A percentile compares a stretch with the other conserved stretches of the same genome.
These are phyloP conservation scores for Neopestalotiopsis sp. DNA, from an alignment of 2,329 filamentous ascomycete species.

Conservation along the genomic window DNA sequence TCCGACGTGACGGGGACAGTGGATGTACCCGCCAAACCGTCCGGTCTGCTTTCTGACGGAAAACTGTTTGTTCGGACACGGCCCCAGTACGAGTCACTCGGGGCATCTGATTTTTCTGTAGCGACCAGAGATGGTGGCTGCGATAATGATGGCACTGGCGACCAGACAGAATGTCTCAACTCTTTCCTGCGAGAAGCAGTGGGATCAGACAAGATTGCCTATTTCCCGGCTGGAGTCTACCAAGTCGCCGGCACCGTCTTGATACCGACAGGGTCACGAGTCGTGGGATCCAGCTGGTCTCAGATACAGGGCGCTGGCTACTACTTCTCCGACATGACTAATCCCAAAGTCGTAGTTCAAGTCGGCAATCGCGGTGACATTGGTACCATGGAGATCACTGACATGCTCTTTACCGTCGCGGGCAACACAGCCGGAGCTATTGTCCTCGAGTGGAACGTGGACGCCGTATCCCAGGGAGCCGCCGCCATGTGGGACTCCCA, in stretches of 20 bases:
- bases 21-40: too few species aligned
- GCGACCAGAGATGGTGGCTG: slow-evolving; percentile 24
- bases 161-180: slow-evolving; percentile 33
- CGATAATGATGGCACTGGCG: slow-evolving; percentile 41
- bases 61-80: slow-evolving; percentile 29
- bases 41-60: slow-evolving; percentile 15
- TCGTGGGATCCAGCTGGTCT: slow-evolving; percentile 74
- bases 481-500: slow-evolving; percentile 72
- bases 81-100: slow-evolving; percentile 42
- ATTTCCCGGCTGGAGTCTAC: slow-evolving; percentile 36
- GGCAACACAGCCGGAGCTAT: slow-evolving; percentile 73
- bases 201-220: slow-evolving; percentile 19
- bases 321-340: slow-evolving; percentile 63
- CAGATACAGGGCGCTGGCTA: slow-evolving; percentile 65
- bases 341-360: slow-evolving; percentile 70
- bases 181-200: slow-evolving; percentile 22
- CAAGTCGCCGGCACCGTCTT: slow-evolving; percentile 37
- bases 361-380: slow-evolving; percentile 66
- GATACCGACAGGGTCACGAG: slow-evolving; percentile 41
- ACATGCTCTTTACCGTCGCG: slow-evolving; percentile 70
- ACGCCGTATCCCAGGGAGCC: slow-evolving; percentile 52
- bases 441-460: slow-evolving; percentile 75
- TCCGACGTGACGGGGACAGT: too few species aligned
- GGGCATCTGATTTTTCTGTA: slow-evolving; percentile 15
- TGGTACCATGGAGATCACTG: slow-evolving; percentile 71